These are phyloP conservation scores for Scutellaria minor DNA, from an alignment of 257 asterid genomes.

Conservation along the genomic window DNA sequence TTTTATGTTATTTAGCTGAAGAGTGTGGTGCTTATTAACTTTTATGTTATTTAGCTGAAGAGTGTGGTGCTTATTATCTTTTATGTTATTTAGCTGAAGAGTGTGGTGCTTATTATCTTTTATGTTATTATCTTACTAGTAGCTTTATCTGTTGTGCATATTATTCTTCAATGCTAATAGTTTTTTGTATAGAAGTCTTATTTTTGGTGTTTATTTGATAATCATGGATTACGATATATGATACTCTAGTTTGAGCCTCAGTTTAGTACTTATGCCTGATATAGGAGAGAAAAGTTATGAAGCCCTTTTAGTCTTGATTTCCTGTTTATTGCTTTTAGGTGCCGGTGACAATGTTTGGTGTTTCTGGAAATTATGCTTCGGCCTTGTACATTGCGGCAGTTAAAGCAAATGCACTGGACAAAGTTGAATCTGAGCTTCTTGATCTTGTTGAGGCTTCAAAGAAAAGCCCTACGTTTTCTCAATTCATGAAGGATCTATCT, in stretches of 20 bases:
- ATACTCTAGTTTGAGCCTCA: background rate
- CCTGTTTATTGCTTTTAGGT: slow-evolving; percentile 48
- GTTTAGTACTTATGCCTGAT: slow-evolving; percentile 7
- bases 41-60: background rate
- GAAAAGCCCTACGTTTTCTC: slow-evolving; percentile 65
- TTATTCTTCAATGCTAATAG: background rate
- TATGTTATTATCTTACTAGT: background rate
- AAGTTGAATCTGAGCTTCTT: slow-evolving; percentile 71
- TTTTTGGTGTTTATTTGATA: background rate
- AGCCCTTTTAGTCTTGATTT: slow-evolving; percentile 7
- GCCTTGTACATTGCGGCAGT: slow-evolving; percentile 77
- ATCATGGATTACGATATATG: background rate
- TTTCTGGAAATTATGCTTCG: slow-evolving; percentile 81
- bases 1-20: background rate
- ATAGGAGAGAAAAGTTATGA: background rate
- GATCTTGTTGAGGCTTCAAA: slow-evolving; percentile 68
- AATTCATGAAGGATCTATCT: slow-evolving; percentile 72
- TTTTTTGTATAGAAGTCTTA: background rate
- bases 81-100: background rate
- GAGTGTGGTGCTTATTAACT: background rate
- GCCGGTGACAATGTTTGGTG: slow-evolving; percentile 71
- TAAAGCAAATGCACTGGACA: slow-evolving; percentile 63
- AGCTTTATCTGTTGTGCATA: background rate
- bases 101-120: background rate
- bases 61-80: background rate